Evolutionary conservation across 2,329 filamentous ascomycete genomes (phyloP).

Genomic region (Fulvia fulva): DNA sequence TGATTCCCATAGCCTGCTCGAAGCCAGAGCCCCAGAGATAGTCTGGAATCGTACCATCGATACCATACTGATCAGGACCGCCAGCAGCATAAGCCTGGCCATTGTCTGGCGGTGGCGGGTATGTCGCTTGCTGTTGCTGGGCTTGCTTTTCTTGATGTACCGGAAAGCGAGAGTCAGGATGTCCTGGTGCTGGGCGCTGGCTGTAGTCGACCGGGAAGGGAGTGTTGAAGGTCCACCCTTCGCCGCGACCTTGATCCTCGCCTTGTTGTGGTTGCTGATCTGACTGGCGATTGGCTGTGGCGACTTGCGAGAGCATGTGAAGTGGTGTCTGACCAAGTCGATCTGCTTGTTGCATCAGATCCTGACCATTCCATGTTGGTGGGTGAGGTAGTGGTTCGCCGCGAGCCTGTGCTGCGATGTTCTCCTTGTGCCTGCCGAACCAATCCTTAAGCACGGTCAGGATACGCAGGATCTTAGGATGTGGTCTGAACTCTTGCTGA

Average conservation of each 20-base stretch:
- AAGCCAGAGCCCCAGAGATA: conserved; percentile 34
- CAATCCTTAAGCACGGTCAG: conserved; percentile 44
- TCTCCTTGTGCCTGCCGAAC: conserved; percentile 38
- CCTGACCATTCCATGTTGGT: conserved; percentile 6
- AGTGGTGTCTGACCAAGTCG: conserved; percentile 9
- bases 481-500: conserved; percentile 33
- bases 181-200: conserved; percentile 10
- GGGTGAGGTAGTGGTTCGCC: conserved; percentile 17
- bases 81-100: neutral
- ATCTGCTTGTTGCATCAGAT: conserved; percentile 3
- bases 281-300: conserved; percentile 17
- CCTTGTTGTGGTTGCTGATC: conserved; percentile 14
- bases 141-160: conserved; percentile 6
- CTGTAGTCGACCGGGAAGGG: conserved; percentile 21
- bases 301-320: conserved; percentile 26
- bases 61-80: conserved; percentile 3
- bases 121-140: conserved; percentile 7
- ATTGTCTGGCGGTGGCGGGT: conserved; percentile 5
- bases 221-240: conserved; percentile 22
- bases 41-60: conserved; percentile 16
- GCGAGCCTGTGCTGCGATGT: conserved; percentile 20
- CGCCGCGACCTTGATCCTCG: neutral
- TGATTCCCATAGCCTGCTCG: conserved; percentile 36
- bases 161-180: conserved; percentile 18
- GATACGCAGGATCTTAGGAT: conserved; percentile 47